Evolutionary conservation across 768 basidiomycete genomes (phyloP).

Genomic region (Mycena vitilis): DNA sequence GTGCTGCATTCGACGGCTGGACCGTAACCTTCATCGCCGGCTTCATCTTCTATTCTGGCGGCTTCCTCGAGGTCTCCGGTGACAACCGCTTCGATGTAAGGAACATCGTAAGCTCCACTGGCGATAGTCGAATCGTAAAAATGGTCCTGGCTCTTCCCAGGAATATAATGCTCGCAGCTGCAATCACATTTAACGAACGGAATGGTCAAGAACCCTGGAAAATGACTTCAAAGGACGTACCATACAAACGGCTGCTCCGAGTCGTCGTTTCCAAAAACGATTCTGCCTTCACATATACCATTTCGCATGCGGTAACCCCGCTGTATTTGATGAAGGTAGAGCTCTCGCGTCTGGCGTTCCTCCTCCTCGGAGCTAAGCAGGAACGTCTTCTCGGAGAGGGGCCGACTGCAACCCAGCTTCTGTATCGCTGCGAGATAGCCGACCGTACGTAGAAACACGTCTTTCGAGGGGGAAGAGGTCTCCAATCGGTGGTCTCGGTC

Average conservation of each 20-base stretch:
- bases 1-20: slow-evolving; percentile 4
- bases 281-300: slow-evolving; percentile 1
- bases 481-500: slow-evolving; percentile 1
- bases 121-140: neutral
- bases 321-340: neutral
- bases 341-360: neutral
- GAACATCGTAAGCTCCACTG: neutral
- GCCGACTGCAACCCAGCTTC: neutral
- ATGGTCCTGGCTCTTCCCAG: neutral
- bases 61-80: slow-evolving; percentile 7
- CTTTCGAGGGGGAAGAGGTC: too few species aligned
- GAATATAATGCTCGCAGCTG: slow-evolving; percentile 21
- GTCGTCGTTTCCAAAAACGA: neutral
- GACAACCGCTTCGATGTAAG: slow-evolving; percentile 14
- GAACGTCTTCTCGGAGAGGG: neutral
- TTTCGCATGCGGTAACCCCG: slow-evolving; percentile 6
- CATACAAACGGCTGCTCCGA: neutral
- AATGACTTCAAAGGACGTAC: neutral
- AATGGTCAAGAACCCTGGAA: neutral
- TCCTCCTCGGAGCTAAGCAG: neutral
- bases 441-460: neutral
- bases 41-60: neutral
- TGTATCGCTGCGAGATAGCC: slow-evolving; percentile 1
- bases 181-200: too few species aligned
- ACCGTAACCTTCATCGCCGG: neutral